phyloP scores from a whole-genome alignment of 495 filamentous ascomycete genomes.

The Aspergillus haitiensis region DNA sequence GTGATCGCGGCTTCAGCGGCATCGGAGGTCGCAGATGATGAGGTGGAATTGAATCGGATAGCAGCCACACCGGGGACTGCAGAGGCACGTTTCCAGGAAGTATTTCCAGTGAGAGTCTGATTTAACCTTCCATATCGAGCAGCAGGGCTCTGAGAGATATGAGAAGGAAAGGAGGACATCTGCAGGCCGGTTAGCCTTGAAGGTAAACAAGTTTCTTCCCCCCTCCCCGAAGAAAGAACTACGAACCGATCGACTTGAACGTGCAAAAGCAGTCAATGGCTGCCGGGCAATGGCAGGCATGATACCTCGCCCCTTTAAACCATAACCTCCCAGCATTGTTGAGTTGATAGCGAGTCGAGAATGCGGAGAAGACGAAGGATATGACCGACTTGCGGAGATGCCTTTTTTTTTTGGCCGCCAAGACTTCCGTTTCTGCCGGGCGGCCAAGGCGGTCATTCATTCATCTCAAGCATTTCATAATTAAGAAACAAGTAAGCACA shows the following conservation, averaged over 20 bases:
- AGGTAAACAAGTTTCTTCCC: background rate
- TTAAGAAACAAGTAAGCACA: background rate
- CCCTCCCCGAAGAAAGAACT: background rate
- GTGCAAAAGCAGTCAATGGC: conserved; percentile 32
- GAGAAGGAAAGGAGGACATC: conserved; percentile 44
- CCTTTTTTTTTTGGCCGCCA: conserved; percentile 28
- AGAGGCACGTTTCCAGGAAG: conserved; percentile 29
- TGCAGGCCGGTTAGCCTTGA: conserved; percentile 28
- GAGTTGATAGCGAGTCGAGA: conserved; percentile 6
- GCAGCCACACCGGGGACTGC: conserved; percentile 28
- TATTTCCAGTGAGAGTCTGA: conserved; percentile 28
- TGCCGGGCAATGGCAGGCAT: conserved; percentile 38
- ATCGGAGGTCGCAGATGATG: conserved; percentile 33
- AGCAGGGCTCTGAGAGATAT: conserved; percentile 25
- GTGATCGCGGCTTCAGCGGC: conserved; percentile 13
- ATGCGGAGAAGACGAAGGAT: conserved; percentile 15
- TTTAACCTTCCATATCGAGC: conserved; percentile 26
- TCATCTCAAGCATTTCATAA: background rate
- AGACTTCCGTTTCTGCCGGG: conserved; percentile 40
- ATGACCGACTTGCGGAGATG: conserved; percentile 23
- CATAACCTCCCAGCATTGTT: conserved; percentile 41
- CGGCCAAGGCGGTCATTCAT: conserved; percentile 18
- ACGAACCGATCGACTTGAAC: conserved; percentile 44
- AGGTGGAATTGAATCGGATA: conserved; percentile 48
- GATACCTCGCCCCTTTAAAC: conserved; percentile 34